phyloP scores from a whole-genome alignment of 2,329 filamentous ascomycete species.

The Aureobasidium pullulans region DNA sequence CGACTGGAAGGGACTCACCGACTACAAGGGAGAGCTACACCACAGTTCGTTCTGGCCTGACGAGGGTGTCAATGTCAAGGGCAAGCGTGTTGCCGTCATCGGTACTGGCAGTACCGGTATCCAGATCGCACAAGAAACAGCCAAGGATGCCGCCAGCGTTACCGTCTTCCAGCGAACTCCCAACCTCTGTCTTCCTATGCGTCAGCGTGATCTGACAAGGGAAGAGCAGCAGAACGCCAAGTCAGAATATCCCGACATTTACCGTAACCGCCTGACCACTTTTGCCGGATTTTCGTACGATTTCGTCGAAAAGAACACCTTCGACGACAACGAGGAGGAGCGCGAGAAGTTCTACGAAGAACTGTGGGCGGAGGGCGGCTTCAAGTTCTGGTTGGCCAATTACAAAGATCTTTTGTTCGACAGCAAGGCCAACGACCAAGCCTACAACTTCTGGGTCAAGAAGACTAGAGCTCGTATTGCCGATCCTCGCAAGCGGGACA shows the following conservation, averaged over 20 bases:
- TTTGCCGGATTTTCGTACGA: conserved; percentile 56
- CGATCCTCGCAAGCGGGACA: conserved; percentile 37
- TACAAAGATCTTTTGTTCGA: conserved; percentile 36
- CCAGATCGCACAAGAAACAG: conserved; percentile 30
- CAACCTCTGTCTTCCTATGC: conserved; percentile 57
- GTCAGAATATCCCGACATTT: conserved; percentile 40
- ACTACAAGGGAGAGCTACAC: conserved; percentile 32
- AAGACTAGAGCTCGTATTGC: conserved; percentile 36
- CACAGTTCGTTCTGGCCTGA: conserved; percentile 37
- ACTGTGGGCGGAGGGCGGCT: conserved; percentile 33
- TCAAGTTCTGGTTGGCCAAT: conserved; percentile 36
- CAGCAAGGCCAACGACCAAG: conserved; percentile 35
- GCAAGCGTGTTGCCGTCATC: conserved; percentile 35
- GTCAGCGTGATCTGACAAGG: conserved; percentile 39
- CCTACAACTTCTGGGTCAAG: conserved; percentile 42
- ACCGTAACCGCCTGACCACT: conserved; percentile 43
- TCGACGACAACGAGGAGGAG: conserved; percentile 36
- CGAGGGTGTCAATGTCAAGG: conserved; percentile 25
- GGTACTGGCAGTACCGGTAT: conserved; percentile 38
- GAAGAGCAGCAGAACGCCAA: conserved; percentile 46
- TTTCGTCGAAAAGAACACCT: conserved; percentile 47
- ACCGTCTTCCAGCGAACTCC: conserved; percentile 61
- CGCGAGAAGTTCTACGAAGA: conserved; percentile 38
- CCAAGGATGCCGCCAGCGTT: conserved; percentile 32
- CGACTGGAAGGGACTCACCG: conserved; percentile 28